Conservation (phyloP, 169 alveolate genomes). For the Theileria sp. region DNA sequence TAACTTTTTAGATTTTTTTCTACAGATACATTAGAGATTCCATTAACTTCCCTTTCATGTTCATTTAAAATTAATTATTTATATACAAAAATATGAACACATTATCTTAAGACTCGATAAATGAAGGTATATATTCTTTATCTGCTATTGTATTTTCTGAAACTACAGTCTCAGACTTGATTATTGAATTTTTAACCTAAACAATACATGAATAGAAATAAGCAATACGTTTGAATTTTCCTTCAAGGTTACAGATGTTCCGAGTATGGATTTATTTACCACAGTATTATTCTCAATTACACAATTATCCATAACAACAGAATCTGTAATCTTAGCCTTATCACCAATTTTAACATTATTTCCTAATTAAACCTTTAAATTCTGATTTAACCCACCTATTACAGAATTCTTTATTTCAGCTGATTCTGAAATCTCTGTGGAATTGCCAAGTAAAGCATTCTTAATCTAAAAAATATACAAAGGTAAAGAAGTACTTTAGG, state of each 20-base stretch:
- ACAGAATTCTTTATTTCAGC: conserved; percentile 25
- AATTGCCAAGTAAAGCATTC: conserved; percentile 10
- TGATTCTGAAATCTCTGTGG: neutral
- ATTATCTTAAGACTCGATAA: conserved; percentile 38
- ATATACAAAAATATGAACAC: neutral
- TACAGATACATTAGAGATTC: neutral
- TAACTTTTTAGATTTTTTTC: neutral
- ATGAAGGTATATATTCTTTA: conserved; percentile 53
- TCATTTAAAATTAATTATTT: neutral
- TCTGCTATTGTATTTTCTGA: conserved; percentile 34
- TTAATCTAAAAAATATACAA: neutral
- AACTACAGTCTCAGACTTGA: conserved; percentile 32
- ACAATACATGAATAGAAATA: neutral
- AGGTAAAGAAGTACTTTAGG: conserved; percentile 26
- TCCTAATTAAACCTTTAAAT: conserved; percentile 28
- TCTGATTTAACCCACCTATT: conserved; percentile 25
- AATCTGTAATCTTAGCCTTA: conserved; percentile 50
- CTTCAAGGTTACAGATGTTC: conserved; percentile 58
- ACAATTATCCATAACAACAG: conserved; percentile 71
- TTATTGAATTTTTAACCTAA: conserved; percentile 50
- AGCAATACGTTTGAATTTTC: conserved; percentile 62
- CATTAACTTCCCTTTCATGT: neutral
- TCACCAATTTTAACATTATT: conserved; percentile 61
- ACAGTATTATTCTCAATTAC: conserved; percentile 56
- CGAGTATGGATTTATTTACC: conserved; percentile 62